Base-by-base conservation (phyloP, 1,284 basidiomycete species). In the Trametes versicolor region DNA sequence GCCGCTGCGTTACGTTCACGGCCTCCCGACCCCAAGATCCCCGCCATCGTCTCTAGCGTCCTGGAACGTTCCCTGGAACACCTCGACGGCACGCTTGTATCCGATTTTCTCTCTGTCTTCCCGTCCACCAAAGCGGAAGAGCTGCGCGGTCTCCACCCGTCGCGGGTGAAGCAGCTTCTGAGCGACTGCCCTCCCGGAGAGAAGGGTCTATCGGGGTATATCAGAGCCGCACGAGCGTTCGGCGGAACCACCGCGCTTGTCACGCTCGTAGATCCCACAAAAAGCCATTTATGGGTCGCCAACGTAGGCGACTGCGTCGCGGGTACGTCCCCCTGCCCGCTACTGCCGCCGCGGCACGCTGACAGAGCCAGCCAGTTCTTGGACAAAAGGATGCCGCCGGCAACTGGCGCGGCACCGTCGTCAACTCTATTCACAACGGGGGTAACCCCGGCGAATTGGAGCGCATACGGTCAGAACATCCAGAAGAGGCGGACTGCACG, bases 221-320 rank as follows among this genome's bases (percentile, higher is more conserved):
- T 72, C 23, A 75, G 79, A 34, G 76, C 81, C 58, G 71, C 81
- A 36, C 80, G 83, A 34, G 87, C 85, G 72, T 84, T 89, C 66
- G 82, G 87, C 48, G 90, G 90, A 32, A 81, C 83, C n/a, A 91
- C 90, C 0, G 84, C 84, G 25, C 77, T 91, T 37, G 72, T 90
- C 47, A 80, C 87, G 23, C 74, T 91, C 41, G 75, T 83, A 41
- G 87, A 90, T 74, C 84, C 87, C 5, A 66, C 72, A 12, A 80
- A 76, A 56, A 79, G 76, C 56, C 82, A 87, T 67, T 67, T 91
- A 13, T 91, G 89, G 89, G 78, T 90, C 43, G 85, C 83, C n/a
- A 89, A 87, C 74, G 77, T 91, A 37, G 89, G 89, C 17, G 85
- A 91, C 73, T 87, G 87, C 70, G 82, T 84, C 72, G 88, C 89